phyloP scores from a whole-genome alignment of 352 stramenopile genomes.

The Aphanomyces cochlioides region DNA sequence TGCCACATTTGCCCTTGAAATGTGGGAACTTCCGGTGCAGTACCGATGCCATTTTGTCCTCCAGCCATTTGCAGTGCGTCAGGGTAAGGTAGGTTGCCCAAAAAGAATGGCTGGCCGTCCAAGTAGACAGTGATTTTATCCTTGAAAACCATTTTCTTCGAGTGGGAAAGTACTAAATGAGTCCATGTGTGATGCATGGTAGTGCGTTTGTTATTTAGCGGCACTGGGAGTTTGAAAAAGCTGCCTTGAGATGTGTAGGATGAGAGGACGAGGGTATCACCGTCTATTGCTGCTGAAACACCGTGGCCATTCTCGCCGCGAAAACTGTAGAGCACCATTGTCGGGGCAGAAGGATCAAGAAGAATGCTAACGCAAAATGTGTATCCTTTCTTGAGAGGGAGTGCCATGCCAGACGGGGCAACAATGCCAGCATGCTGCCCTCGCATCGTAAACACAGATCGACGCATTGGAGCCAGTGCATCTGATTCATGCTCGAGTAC shows the following conservation, averaged over 20 bases:
- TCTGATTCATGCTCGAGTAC: slow-evolving; percentile 10
- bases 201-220: slow-evolving; percentile 45
- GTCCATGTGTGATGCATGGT: slow-evolving; percentile 62
- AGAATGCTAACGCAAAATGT: slow-evolving; percentile 60
- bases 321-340: slow-evolving; percentile 64
- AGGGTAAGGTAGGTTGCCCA: slow-evolving; percentile 64
- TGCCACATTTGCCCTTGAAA: slow-evolving; percentile 73
- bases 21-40: slow-evolving; percentile 34
- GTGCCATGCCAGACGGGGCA: slow-evolving; percentile 48
- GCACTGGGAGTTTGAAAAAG: slow-evolving; percentile 52
- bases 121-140: slow-evolving; percentile 75
- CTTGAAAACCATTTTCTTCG: slow-evolving; percentile 88
- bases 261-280: slow-evolving; percentile 51
- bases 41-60: slow-evolving; percentile 67
- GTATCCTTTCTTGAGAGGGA: slow-evolving; percentile 76
- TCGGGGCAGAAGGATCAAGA: slow-evolving; percentile 37
- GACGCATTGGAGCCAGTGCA: not conserved
- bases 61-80: slow-evolving; percentile 63
- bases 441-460: slow-evolving; percentile 57
- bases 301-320: slow-evolving; percentile 69
- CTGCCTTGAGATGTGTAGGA: slow-evolving; percentile 43
- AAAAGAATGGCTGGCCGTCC: slow-evolving; percentile 56
- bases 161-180: slow-evolving; percentile 73
- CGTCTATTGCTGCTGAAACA: slow-evolving; percentile 56
- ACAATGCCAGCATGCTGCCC: slow-evolving; percentile 61